These are phyloP conservation scores for Fistulinella prunicolor DNA, from an alignment of 768 basidiomycete genomes.

Conservation along the genomic window DNA sequence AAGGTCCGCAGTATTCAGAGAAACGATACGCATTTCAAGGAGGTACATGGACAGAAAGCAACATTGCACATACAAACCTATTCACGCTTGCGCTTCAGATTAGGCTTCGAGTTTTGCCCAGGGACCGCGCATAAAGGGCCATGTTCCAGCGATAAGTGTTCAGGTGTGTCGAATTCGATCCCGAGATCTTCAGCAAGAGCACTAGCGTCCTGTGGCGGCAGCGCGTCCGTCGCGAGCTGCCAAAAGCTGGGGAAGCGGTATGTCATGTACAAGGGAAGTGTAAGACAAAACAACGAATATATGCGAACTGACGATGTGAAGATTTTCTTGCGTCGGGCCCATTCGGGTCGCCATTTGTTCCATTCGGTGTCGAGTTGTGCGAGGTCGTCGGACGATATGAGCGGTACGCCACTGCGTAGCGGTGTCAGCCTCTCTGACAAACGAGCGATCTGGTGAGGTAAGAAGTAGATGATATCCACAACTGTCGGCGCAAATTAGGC, in stretches of 20 bases:
- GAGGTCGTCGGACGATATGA: conserved; percentile 71
- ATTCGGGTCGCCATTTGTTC: conserved; percentile 77
- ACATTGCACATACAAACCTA: conserved; percentile 16
- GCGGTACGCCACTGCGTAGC: conserved; percentile 57
- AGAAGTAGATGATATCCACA: conserved; percentile 1
- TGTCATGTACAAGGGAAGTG: not conserved
- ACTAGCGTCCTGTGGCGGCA: conserved; percentile 62
- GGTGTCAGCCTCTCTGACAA: conserved; percentile 53
- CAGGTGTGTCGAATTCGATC: conserved; percentile 71
- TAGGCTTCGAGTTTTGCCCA: conserved; percentile 27
- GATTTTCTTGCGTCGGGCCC: conserved; percentile 71
- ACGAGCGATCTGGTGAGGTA: conserved; percentile 43
- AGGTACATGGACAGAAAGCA: no score
- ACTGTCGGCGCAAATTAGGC: conserved; percentile 18
- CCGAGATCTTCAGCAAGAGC: conserved; percentile 77
- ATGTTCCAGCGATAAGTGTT: conserved; percentile 65
- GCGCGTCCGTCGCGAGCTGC: conserved; percentile 63
- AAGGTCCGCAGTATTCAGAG: no score
- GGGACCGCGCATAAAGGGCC: conserved; percentile 50
- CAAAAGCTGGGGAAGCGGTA: conserved; percentile 55
- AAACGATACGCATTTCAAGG: no score
- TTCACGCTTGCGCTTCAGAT: conserved; percentile 56
- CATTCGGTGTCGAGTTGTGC: conserved; percentile 70
- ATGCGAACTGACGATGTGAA: conserved; percentile 42
- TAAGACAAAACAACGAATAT: not conserved